Percentiles rank a stretch among this genome's conserved stretches.
phyloP scores from a whole-genome alignment of 2,329 filamentous ascomycete genomes.

The Allantophomopsis lycopodina region DNA sequence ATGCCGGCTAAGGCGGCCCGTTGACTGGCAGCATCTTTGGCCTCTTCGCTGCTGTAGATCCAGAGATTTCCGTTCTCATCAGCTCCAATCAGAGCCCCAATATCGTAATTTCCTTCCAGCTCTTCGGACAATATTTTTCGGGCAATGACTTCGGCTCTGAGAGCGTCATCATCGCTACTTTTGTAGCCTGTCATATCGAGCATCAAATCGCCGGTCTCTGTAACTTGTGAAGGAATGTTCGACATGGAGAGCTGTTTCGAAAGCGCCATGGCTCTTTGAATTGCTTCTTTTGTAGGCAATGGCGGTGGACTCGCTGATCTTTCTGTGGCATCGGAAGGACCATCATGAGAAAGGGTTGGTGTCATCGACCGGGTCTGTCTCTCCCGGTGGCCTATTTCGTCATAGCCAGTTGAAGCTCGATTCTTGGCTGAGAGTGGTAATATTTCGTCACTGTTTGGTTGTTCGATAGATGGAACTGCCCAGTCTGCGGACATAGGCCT shows the following conservation, averaged over 20 bases:
- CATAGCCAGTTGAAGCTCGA: slow-evolving; percentile 6
- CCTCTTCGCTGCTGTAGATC: slow-evolving; percentile 97
- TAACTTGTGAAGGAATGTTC: slow-evolving; percentile 90
- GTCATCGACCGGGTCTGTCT: slow-evolving; percentile 22
- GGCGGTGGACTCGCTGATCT: slow-evolving; percentile 68
- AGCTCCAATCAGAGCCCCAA: slow-evolving; percentile 86
- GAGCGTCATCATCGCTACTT: slow-evolving; percentile 79
- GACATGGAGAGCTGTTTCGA: slow-evolving; percentile 79
- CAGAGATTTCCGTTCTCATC: slow-evolving; percentile 96
- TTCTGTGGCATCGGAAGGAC: slow-evolving; percentile 22
- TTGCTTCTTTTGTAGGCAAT: slow-evolving; percentile 57
- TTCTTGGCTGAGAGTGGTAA: slow-evolving; percentile 31
- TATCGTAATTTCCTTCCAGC: slow-evolving; percentile 88
- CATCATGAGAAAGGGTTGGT: slow-evolving; percentile 20
- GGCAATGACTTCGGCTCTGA: slow-evolving; percentile 85
- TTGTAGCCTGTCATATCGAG: slow-evolving; percentile 97
- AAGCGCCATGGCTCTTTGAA: slow-evolving; percentile 69
- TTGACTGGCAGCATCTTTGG: slow-evolving; percentile 76
- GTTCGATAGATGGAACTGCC: slow-evolving; percentile 24
- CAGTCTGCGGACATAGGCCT: slow-evolving; percentile 36
- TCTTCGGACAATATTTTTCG: slow-evolving; percentile 88
- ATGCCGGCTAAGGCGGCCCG: slow-evolving; percentile 37
- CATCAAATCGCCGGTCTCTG: slow-evolving; percentile 87
- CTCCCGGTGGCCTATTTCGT: slow-evolving; percentile 17
- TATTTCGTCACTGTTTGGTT: slow-evolving; percentile 41